Evolutionary conservation across 2,329 filamentous ascomycete genomes (phyloP).

Genomic region (Teratosphaeria gauchensis): DNA sequence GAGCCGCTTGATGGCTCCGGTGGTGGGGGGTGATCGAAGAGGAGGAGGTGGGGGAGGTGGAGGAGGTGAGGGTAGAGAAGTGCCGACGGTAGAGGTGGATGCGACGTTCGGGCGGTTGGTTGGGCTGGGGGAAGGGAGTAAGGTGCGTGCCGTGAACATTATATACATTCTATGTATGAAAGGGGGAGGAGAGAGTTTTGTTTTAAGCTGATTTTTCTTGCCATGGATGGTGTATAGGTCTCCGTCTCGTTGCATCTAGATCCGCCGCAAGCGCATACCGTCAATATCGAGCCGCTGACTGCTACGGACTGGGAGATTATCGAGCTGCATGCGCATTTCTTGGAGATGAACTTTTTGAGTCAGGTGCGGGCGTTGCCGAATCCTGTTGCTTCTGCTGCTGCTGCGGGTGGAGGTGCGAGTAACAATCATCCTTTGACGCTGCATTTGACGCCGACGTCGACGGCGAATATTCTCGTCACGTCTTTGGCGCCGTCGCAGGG

Average conservation of each 20-base stretch:
- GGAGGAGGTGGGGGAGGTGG: constrained; percentile 40
- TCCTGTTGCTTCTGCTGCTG: constrained; percentile 35
- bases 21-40: constrained; percentile 66
- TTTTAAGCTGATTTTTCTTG: neutral
- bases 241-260: constrained; percentile 66
- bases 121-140: constrained; percentile 71
- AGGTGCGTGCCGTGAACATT: constrained; percentile 41
- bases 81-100: constrained; percentile 75
- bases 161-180: neutral
- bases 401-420: constrained; percentile 29
- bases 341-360: constrained; percentile 84
- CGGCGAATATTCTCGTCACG: constrained; percentile 79
- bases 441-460: constrained; percentile 89
- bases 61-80: constrained; percentile 62
- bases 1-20: constrained; percentile 57
- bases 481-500: constrained; percentile 68
- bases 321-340: constrained; percentile 88
- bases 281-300: constrained; percentile 93
- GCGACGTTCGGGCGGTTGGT: constrained; percentile 69
- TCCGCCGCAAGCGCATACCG: constrained; percentile 80
- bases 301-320: constrained; percentile 98
- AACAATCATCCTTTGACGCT: constrained; percentile 74
- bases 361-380: constrained; percentile 93
- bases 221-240: neutral
- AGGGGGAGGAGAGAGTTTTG: constrained; percentile 27